Evolutionary conservation across 2,329 filamentous ascomycete species (phyloP), one percentile per base, ranked within the genome.

Genomic region (Fusarium incarnatum): DNA sequence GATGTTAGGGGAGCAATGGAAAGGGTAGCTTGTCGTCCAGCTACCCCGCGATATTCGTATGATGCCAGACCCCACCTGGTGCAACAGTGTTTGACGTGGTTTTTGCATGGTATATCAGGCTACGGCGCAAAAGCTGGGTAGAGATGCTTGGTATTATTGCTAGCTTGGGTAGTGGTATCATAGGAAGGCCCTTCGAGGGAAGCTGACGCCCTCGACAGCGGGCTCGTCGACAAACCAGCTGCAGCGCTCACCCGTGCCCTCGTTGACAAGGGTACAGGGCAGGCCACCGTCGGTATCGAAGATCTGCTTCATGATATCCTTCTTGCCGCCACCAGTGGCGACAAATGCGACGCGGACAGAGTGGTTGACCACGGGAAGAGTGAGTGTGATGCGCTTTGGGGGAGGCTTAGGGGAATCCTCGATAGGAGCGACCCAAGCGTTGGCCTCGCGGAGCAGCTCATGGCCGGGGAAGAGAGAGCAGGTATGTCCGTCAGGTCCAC

Each of bases 401-500:
- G 96, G 96, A 41, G 95, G 95, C 87, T 99, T 99, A 53, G 96
- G 96, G 45, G 94, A 97, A 83, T 98, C 93, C 76, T 92, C 90
- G 77, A 98, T 97, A 47, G 94, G 89, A 16, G 94, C 91, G 45
- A 98, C 94, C 96, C 96, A 99, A 56, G 95, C 94, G 76, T 90
- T 91, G 37, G 88, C 88, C 83, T 98, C 95, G 70, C 94, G 90
- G 72, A 98, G 87, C 56, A 98, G 87, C 62, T 91, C 88, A 79
- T 98, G 95, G 58, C 91, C 92, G 8, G 96, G 96, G 85, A 99
- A 99, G 55, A 99, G 85, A 75, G 92, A 96, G 89, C 96, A 98
- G 34, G 96, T 98, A 84, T 99, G 96, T 55, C 96, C 96, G 80
- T 98, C 96, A 16, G 96, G 95, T 0, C 96, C 96, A 79, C 93